A percentile compares a stretch with the other conserved stretches of the same genome.
Conservation (phyloP, 2,329 filamentous ascomycete genomes). For the Zasmidium cellare region DNA sequence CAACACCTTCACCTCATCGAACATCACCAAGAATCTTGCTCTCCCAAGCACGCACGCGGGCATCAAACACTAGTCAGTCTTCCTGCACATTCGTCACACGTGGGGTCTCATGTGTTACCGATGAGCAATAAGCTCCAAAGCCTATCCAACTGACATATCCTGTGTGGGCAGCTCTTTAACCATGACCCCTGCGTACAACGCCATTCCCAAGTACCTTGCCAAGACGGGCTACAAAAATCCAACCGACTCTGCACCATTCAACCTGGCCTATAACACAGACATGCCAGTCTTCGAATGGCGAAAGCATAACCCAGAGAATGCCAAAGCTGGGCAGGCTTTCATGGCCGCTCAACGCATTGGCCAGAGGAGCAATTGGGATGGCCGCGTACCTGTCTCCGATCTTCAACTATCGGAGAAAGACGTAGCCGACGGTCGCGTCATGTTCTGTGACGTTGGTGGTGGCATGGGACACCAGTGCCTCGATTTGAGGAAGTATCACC, state of each 20-base stretch:
- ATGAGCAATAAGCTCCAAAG: neutral
- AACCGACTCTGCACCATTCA: conserved; percentile 9
- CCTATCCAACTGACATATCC: neutral
- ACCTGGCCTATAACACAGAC: conserved; percentile 13
- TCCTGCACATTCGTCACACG: neutral
- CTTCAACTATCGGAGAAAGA: conserved; percentile 3
- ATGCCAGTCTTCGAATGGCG: conserved; percentile 13
- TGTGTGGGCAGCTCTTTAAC: conserved; percentile 8
- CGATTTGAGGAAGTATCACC: conserved; percentile 6
- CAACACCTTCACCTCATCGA: conserved; percentile 7
- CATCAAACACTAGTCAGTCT: conserved; percentile 13
- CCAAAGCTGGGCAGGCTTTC: conserved; percentile 16
- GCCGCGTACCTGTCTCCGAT: conserved; percentile 6
- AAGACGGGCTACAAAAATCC: conserved; percentile 9
- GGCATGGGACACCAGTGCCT: conserved; percentile 9
- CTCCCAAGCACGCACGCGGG: conserved; percentile 6
- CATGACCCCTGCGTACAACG: conserved; percentile 14
- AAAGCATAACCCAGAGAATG: conserved; percentile 13
- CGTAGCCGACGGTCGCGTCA: conserved; percentile 4
- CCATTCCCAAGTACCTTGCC: conserved; percentile 9
- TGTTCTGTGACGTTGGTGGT: conserved; percentile 10
- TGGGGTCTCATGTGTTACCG: too few species aligned
- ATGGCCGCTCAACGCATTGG: conserved; percentile 19
- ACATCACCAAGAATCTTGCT: conserved; percentile 12
- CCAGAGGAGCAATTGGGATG: conserved; percentile 13